phyloP scores from a whole-genome alignment of 2,329 filamentous ascomycete genomes.

The Cercospora sp. region DNA sequence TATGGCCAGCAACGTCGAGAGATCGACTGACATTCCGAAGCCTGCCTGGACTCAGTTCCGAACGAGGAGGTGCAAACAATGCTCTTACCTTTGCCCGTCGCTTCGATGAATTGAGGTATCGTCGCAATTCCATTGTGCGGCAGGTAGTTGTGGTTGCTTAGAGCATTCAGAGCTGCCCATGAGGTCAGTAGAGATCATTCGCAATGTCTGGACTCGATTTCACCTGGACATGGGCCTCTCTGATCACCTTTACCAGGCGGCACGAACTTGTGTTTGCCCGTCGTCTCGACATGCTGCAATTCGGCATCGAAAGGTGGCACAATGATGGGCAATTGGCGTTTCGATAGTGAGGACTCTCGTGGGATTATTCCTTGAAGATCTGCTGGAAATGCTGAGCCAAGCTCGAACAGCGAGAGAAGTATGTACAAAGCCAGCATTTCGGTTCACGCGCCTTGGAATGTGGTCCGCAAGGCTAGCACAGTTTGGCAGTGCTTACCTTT shows the following conservation, averaged over 20 bases:
- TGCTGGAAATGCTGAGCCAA: background rate
- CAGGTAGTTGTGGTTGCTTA: constrained; percentile 28
- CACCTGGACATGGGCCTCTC: background rate
- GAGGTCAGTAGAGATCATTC: background rate
- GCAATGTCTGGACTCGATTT: background rate
- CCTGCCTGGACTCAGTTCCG: constrained; percentile 13
- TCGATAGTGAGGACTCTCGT: background rate
- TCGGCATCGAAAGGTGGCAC: background rate
- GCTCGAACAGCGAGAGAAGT: background rate
- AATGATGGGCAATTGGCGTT: background rate
- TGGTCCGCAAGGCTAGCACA: background rate
- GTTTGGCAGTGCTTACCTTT: background rate
- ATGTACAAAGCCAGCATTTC: background rate
- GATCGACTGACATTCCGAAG: constrained; percentile 37
- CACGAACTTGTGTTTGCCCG: background rate
- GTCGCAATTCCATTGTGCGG: constrained; percentile 34
- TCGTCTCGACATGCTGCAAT: background rate
- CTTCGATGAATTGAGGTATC: constrained; percentile 16
- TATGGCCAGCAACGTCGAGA: constrained; percentile 37
- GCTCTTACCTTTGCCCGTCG: background rate
- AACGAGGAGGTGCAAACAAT: background rate
- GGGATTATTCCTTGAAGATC: background rate
- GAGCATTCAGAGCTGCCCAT: constrained; percentile 18
- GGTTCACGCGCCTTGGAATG: background rate
- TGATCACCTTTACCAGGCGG: background rate